Conservation (phyloP, 257 asterid genomes). For the Ligustrum vulgare region DNA sequence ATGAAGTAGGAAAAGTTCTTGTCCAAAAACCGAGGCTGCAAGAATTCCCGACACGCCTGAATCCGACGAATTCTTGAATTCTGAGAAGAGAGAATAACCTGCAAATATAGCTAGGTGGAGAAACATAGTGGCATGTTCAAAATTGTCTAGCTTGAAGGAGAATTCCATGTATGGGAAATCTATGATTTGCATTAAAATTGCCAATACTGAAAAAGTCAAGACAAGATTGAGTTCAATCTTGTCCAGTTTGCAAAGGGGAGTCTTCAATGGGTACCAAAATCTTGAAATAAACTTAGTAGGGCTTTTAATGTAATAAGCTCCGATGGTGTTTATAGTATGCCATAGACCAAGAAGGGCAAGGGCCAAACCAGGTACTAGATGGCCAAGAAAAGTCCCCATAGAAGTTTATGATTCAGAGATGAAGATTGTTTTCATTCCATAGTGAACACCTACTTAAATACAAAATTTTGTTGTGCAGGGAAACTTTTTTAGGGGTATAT, state of each 20-base stretch:
- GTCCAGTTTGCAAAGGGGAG: conserved; percentile 34
- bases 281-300: conserved; percentile 49
- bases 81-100: conserved; percentile 55
- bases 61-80: conserved; percentile 42
- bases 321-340: conserved; percentile 61
- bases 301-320: conserved; percentile 42
- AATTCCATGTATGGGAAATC: conserved; percentile 46
- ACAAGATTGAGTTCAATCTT: conserved; percentile 59
- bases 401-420: conserved; percentile 14
- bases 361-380: conserved; percentile 65
- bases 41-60: conserved; percentile 58
- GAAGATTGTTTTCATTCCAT: conserved; percentile 19
- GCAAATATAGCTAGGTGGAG: conserved; percentile 59
- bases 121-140: conserved; percentile 78
- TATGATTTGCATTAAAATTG: conserved; percentile 53
- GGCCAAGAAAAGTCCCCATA: conserved; percentile 72
- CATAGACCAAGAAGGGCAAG: conserved; percentile 70
- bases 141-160: conserved; percentile 52
- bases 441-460: conserved; percentile 38
- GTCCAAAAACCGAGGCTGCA: conserved; percentile 61
- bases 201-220: conserved; percentile 52
- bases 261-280: conserved; percentile 66
- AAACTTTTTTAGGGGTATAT: background rate
- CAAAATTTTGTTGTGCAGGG: background rate
- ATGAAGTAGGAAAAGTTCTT: conserved; percentile 78